Conservation (phyloP, 1,139 yeast genomes). For the Geotrichum histeridarum region DNA sequence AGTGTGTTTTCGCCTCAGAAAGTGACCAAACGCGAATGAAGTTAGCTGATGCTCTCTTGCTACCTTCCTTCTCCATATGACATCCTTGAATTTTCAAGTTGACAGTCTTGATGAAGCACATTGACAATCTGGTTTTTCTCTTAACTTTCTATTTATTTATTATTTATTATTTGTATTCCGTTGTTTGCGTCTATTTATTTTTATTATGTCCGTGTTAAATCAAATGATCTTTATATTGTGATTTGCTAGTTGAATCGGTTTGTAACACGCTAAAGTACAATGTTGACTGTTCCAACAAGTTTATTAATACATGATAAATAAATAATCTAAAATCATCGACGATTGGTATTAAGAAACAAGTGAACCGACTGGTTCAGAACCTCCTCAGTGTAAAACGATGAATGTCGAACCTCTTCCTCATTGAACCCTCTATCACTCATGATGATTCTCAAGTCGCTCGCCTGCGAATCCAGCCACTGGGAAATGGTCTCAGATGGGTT, state of each 20-base stretch:
- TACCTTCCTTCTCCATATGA: background rate
- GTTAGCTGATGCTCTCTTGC: background rate
- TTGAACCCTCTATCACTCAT: conserved; percentile 85
- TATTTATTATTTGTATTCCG: background rate
- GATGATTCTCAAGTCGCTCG: conserved; percentile 68
- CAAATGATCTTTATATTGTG: too few relatives aligned
- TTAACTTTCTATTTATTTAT: background rate
- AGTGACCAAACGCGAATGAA: conserved; percentile 12
- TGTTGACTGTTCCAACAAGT: too few relatives aligned
- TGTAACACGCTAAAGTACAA: too few relatives aligned
- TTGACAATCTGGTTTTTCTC: background rate
- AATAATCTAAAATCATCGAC: background rate
- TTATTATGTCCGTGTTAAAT: too few relatives aligned
- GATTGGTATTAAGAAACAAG: conserved; percentile 48
- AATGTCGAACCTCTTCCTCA: conserved; percentile 82
- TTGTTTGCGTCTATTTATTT: background rate
- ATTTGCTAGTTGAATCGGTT: too few relatives aligned
- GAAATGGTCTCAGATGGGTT: conserved; percentile 74
- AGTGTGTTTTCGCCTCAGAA: conserved; percentile 27
- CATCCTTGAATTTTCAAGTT: background rate
- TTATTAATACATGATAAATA: background rate
- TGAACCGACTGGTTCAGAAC: conserved; percentile 72
- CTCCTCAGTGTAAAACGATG: conserved; percentile 75
- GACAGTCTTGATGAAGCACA: background rate
- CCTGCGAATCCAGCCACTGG: conserved; percentile 68